Evolutionary conservation across 2,329 filamentous ascomycete species (phyloP).

Genomic region (Pestalotiopsis sp.): DNA sequence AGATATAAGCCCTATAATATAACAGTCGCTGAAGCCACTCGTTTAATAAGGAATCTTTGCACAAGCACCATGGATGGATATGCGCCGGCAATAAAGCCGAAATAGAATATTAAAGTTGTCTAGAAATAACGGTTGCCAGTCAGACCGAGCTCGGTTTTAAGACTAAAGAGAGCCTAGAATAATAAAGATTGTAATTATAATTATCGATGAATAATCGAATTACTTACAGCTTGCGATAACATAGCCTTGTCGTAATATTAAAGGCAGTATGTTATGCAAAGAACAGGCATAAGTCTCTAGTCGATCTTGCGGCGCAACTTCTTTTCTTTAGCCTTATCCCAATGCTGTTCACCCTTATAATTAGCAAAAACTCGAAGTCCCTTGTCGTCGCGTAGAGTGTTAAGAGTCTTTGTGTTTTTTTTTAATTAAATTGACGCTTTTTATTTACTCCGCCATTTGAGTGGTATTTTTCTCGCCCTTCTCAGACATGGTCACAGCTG

Average conservation of each 20-base stretch:
- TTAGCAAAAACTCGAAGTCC: constrained; percentile 39
- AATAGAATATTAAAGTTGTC: constrained; percentile 46
- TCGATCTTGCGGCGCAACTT: constrained; percentile 42
- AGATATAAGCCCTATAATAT: constrained; percentile 37
- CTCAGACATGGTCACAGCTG: background rate
- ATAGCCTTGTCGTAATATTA: constrained; percentile 55
- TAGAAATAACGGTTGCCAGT: constrained; percentile 44
- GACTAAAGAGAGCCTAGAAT: constrained; percentile 39
- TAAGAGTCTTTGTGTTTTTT: constrained; percentile 22
- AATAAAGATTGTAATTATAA: background rate
- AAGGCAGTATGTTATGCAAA: constrained; percentile 44
- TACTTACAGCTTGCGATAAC: constrained; percentile 49
- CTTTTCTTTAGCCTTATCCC: constrained; percentile 37
- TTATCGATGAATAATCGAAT: background rate
- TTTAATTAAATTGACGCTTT: background rate
- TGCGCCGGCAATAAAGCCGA: constrained; percentile 47
- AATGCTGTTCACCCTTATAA: constrained; percentile 37
- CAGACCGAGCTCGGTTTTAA: constrained; percentile 40
- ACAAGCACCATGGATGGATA: constrained; percentile 42
- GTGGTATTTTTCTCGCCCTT: background rate
- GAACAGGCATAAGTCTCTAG: constrained; percentile 42
- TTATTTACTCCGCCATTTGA: background rate
- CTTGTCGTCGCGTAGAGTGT: constrained; percentile 38
- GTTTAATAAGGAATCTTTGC: constrained; percentile 45
- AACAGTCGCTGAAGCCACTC: constrained; percentile 39